Evolutionary conservation across 1,284 basidiomycete species (phyloP).

Genomic region (Ustilago cynodontis): DNA sequence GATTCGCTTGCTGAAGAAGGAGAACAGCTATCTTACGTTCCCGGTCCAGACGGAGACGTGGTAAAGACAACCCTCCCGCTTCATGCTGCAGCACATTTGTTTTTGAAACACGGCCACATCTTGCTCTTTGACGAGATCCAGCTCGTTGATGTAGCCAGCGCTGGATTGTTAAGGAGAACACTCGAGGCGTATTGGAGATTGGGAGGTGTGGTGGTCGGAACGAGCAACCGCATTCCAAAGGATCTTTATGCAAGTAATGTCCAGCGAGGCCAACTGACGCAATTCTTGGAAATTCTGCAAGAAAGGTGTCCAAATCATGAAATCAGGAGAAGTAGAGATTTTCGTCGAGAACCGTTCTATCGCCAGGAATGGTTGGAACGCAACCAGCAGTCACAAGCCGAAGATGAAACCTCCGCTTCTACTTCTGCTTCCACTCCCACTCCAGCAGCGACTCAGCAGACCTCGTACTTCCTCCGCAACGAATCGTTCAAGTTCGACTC

Average conservation of each 20-base stretch:
- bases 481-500: constrained; percentile 46
- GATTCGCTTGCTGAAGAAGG: constrained; percentile 41
- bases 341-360: constrained; percentile 69
- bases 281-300: constrained; percentile 77
- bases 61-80: constrained; percentile 69
- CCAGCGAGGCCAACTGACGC: constrained; percentile 74
- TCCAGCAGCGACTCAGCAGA: background rate
- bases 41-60: constrained; percentile 50
- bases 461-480: constrained; percentile 51
- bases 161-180: constrained; percentile 77
- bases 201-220: constrained; percentile 77
- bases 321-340: constrained; percentile 72
- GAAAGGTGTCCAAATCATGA: constrained; percentile 76
- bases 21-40: constrained; percentile 32
- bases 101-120: constrained; percentile 75
- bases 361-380: constrained; percentile 44
- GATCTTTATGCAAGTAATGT: constrained; percentile 80
- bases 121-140: constrained; percentile 80
- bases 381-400: constrained; percentile 3
- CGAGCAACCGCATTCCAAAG: constrained; percentile 77
- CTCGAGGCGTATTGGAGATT: constrained; percentile 81
- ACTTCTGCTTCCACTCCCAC: background rate
- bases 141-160: constrained; percentile 79
- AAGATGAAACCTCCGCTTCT: background rate
- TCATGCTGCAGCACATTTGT: constrained; percentile 73